These are phyloP conservation scores for Paramecium tetraurelia DNA, from an alignment of 73 alveolate species.

Conservation along the genomic window DNA sequence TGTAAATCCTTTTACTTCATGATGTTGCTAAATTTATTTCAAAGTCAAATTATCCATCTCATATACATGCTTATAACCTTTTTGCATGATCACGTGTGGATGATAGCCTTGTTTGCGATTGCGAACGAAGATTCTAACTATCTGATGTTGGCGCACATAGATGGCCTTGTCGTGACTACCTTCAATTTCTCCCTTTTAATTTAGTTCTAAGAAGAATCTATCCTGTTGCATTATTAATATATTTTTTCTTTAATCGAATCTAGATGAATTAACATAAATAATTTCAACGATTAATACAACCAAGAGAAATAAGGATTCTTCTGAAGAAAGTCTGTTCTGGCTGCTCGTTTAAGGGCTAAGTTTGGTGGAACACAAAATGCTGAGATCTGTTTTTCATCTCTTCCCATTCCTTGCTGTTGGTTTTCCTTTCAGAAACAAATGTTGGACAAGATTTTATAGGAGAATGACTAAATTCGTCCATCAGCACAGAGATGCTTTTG, in stretches of 20 bases:
- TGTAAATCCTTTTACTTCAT: neutral
- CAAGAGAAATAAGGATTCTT: neutral
- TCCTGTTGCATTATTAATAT: neutral
- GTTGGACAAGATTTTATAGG: neutral
- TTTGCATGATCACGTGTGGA: neutral
- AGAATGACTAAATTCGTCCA: neutral
- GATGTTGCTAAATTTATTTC: neutral
- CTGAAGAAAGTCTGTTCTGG: neutral
- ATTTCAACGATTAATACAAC: constrained; percentile 5
- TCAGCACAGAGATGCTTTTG: neutral
- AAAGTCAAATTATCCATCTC: neutral
- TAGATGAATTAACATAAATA: neutral
- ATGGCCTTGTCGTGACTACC: neutral
- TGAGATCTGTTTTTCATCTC: neutral
- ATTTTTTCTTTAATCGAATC: neutral
- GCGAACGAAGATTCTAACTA: neutral
- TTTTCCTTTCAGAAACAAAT: neutral
- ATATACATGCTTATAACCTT: neutral
- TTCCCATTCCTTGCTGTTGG: neutral
- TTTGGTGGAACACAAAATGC: neutral
- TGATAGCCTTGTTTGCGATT: neutral
- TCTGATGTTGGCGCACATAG: neutral
- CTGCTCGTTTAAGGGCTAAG: neutral
- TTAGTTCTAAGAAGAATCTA: neutral
- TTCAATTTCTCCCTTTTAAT: neutral